Percentiles rank a stretch among this genome's conserved stretches.
Evolutionary conservation across 2,329 filamentous ascomycete species (phyloP).

Genomic region (Fusarium siculi): DNA sequence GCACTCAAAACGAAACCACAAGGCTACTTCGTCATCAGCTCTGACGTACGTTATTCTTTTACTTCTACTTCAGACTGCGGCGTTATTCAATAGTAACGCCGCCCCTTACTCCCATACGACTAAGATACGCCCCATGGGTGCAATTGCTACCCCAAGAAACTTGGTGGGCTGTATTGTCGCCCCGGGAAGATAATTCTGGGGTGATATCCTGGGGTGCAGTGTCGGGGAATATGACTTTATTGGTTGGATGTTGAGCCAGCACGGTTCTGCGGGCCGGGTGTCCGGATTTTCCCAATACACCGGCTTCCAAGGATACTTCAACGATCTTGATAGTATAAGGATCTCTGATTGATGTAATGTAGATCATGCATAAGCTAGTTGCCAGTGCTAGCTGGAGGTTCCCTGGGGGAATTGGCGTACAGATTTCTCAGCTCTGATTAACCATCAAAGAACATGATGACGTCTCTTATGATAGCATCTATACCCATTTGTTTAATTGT

Average conservation of each 20-base stretch:
- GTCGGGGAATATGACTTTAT: constrained; percentile 3
- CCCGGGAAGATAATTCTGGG: constrained; percentile 18
- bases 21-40: not conserved
- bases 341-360: constrained; percentile 12
- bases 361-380: constrained; percentile 12
- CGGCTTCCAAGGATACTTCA: constrained; percentile 1
- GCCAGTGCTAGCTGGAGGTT: not conserved
- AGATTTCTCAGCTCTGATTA: constrained; percentile 21
- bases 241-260: constrained; percentile 29
- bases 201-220: constrained; percentile 28
- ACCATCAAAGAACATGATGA: constrained; percentile 33
- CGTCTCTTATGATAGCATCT: constrained; percentile 33
- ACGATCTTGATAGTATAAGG: not conserved
- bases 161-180: constrained; percentile 2
- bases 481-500: constrained; percentile 38
- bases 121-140: not conserved
- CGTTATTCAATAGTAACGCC: not conserved
- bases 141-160: constrained; percentile 8
- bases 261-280: constrained; percentile 36
- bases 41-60: not conserved
- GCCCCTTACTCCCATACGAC: not conserved
- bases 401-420: constrained; percentile 11
- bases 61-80: not conserved
- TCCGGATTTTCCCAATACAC: constrained; percentile 21
- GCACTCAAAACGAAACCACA: not conserved